These are phyloP conservation scores for Raddia distichophylla DNA, from an alignment of 176 grass and related monocot species.

Conservation along the genomic window DNA sequence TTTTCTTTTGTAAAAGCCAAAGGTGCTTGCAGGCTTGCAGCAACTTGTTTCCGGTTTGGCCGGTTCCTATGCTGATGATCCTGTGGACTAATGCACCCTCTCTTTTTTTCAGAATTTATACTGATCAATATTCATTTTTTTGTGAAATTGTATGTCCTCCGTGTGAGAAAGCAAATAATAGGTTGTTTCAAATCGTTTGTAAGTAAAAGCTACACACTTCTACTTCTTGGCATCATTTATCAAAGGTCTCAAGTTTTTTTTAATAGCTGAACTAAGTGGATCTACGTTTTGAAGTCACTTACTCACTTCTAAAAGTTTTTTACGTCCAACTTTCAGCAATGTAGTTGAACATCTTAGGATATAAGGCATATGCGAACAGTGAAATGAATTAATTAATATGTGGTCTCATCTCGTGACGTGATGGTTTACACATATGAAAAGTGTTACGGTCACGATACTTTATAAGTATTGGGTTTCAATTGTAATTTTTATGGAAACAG, in stretches of 20 bases:
- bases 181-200: too few relatives aligned
- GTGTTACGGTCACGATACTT: not conserved
- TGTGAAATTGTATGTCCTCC: too few relatives aligned
- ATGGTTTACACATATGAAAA: not conserved
- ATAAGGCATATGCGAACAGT: not conserved
- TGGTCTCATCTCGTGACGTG: not conserved
- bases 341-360: too few relatives aligned
- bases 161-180: too few relatives aligned
- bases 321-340: too few relatives aligned
- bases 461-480: not conserved
- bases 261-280: too few relatives aligned
- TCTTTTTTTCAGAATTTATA: not conserved
- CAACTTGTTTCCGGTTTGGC: conserved; percentile 15
- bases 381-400: not conserved
- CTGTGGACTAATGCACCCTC: not conserved
- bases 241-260: too few relatives aligned
- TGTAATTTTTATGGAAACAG: not conserved
- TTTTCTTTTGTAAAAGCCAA: conserved; percentile 6
- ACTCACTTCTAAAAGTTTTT: too few relatives aligned
- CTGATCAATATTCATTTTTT: too few relatives aligned
- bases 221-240: too few relatives aligned
- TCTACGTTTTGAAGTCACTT: too few relatives aligned
- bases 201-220: too few relatives aligned
- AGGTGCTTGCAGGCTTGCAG: not conserved
- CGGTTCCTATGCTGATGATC: not conserved